Evolutionary conservation across 495 filamentous ascomycete species (phyloP), one percentile per base, ranked within the genome.

Genomic region (Patellaria atrata): DNA sequence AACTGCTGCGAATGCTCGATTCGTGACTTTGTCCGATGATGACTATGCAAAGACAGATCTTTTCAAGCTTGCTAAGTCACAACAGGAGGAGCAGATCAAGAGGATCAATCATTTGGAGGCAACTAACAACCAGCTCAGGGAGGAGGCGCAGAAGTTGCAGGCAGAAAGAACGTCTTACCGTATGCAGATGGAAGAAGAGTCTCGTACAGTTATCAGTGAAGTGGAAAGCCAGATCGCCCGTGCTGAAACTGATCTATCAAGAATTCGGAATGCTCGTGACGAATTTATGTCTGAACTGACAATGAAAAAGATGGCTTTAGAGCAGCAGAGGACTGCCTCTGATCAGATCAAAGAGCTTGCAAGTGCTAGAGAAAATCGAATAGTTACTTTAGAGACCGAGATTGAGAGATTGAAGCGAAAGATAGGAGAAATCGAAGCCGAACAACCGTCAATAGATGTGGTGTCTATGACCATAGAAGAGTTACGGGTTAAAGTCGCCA

Each of bases 21-120:
- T 67, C 33, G 71, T 80, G 2, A 75, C 70, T 37, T 62, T 89
- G 24, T 77, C 79, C 1, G 87, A 97, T 47, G 89, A 97, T 34
- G 89, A 97, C 47, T 94, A 92, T 53, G 76, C 82, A 26, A 71
- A 79, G 33, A 93, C 83, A 22, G 82, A 94, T 45, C 65, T 92
- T 7, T 96, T 94, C 65, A 94, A 93, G 54, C 69, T 76, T 40
- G 67, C 94, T 38, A 91, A 83, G 57, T 71, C 70, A 18, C 82
- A 92, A 45, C 78, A 92, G 47, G 86, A 94, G 40, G 91, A 94
- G 52, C 72, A 91, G 12, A 80, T 94, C 35, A 82, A 79, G 48
- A 75, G 84, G 6, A 72, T 94, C 53, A 96, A 96, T 52, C 71
- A 92, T 49, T 58, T 94, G 50, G 85, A 96, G 56, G 84, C 85